These are phyloP conservation scores for Sclerotinia trifoliorum DNA, from an alignment of 2,329 filamentous ascomycete species.

Conservation along the genomic window DNA sequence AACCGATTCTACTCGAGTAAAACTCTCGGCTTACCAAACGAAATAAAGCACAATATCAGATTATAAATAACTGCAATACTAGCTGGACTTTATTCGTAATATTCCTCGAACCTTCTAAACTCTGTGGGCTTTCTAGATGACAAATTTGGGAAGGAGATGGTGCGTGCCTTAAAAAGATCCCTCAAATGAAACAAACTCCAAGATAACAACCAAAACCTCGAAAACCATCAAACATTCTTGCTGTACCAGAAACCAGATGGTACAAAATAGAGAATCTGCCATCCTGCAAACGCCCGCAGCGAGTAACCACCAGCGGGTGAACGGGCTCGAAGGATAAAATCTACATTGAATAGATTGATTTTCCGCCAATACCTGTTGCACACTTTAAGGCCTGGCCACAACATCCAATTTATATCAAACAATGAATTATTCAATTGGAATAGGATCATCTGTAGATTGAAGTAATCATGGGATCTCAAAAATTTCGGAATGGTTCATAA, in stretches of 20 bases:
- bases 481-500: too few relatives aligned
- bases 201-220: background rate
- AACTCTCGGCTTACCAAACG: background rate
- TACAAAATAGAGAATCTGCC: background rate
- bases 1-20: too few relatives aligned
- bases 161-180: background rate
- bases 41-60: too few relatives aligned
- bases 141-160: background rate
- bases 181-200: background rate
- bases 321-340: background rate
- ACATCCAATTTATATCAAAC: too few relatives aligned
- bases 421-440: too few relatives aligned
- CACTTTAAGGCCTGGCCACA: too few relatives aligned
- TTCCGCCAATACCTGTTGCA: too few relatives aligned
- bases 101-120: background rate
- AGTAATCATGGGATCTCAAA: too few relatives aligned
- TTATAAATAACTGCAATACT: background rate
- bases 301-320: background rate
- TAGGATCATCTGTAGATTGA: too few relatives aligned
- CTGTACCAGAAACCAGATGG: slow-evolving; percentile 4
- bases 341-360: too few relatives aligned
- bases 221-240: background rate
- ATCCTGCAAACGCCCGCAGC: background rate
- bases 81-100: background rate
- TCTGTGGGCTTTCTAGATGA: background rate